These are phyloP conservation scores for Peterozyma xylosa DNA, from an alignment of 805 yeast species.

Conservation along the genomic window DNA sequence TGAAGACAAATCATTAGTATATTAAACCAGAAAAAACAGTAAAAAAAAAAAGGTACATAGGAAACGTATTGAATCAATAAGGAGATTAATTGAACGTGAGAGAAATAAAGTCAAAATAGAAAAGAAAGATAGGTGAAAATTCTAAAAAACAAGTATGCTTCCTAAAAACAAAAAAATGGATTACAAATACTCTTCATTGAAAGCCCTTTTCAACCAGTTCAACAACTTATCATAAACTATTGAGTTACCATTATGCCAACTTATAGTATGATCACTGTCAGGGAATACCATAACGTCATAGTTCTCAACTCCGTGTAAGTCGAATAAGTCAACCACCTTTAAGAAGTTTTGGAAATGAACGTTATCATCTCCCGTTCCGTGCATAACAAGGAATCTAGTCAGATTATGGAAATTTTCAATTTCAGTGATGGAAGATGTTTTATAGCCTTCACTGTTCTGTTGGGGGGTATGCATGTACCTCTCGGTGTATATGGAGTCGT, in stretches of 20 bases:
- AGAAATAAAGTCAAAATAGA: no score
- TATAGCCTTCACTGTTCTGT: slow-evolving; percentile 59
- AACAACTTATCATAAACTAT: slow-evolving; percentile 64
- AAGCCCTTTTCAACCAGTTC: slow-evolving; percentile 59
- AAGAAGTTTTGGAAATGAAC: slow-evolving; percentile 91
- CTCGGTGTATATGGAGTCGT: slow-evolving; percentile 92
- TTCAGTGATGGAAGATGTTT: slow-evolving; percentile 45
- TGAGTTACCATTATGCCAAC: slow-evolving; percentile 64
- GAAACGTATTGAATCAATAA: no score
- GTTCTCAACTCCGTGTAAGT: slow-evolving; percentile 71
- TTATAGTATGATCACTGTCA: slow-evolving; percentile 69
- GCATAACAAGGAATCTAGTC: slow-evolving; percentile 78
- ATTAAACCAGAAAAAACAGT: no score
- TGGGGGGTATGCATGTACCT: slow-evolving; percentile 86
- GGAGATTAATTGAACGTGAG: no score
- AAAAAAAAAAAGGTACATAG: no score
- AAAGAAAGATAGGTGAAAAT: no score
- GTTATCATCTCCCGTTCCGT: slow-evolving; percentile 96
- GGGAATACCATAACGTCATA: slow-evolving; percentile 76
- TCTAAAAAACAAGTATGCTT: no score
- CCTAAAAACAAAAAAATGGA: no score
- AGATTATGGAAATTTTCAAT: slow-evolving; percentile 46
- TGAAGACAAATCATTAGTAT: no score
- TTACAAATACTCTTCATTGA: slow-evolving; percentile 27
- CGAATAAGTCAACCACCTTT: slow-evolving; percentile 67